A percentile compares a stretch with the other conserved stretches of the same genome.
These are phyloP conservation scores for Panicum hallii DNA, from an alignment of 202 grass and related monocot species.

Conservation along the genomic window DNA sequence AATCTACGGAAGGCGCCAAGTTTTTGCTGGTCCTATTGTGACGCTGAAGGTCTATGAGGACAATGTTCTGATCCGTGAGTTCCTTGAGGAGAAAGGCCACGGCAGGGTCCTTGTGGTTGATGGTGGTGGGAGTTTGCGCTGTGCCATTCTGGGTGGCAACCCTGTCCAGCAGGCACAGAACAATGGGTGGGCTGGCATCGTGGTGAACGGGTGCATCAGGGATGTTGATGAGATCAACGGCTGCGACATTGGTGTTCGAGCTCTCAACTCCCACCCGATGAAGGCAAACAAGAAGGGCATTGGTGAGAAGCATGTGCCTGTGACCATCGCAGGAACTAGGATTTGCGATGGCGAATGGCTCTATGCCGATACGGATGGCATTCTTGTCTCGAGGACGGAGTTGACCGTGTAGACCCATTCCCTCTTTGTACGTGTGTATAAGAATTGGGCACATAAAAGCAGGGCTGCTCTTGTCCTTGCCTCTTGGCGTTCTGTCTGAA, in stretches of 20 bases:
- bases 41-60: background rate
- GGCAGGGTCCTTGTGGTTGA: background rate
- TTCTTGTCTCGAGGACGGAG: background rate
- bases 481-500: background rate
- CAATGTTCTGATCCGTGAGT: background rate
- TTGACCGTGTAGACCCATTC: background rate
- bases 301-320: background rate
- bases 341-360: background rate
- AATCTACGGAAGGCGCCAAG: background rate
- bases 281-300: conserved; percentile 1
- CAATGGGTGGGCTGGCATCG: background rate
- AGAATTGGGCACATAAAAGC: background rate
- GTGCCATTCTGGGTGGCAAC: background rate
- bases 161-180: conserved; percentile 3
- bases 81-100: background rate
- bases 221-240: background rate
- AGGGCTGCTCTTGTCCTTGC: background rate
- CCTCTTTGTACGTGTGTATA: background rate
- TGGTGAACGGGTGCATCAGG: background rate
- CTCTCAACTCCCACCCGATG: background rate
- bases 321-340: background rate
- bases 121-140: background rate
- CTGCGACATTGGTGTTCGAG: background rate
- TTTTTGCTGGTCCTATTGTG: background rate
- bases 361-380: background rate